Evolutionary conservation across 495 filamentous ascomycete species (phyloP).

Genomic region (Annulohypoxylon moriforme): DNA sequence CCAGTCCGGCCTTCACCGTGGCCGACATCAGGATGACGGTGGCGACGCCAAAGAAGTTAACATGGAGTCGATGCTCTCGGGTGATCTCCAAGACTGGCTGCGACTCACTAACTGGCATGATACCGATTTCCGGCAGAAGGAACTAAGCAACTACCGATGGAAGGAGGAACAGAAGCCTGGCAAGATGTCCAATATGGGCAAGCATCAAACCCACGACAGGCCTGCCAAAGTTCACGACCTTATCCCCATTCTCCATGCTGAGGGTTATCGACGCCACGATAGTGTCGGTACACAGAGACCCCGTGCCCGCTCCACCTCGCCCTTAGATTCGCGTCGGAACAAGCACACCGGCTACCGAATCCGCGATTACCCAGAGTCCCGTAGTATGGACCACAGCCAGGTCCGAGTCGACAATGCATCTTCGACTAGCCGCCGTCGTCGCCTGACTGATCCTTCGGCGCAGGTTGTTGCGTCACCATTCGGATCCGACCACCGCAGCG

Average conservation of each 20-base stretch:
- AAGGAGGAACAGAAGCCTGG: not conserved
- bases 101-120: constrained; percentile 70
- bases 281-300: constrained; percentile 24
- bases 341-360: constrained; percentile 3
- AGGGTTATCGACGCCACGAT: too few relatives aligned
- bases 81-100: constrained; percentile 69
- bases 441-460: not conserved
- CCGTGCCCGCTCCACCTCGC: constrained; percentile 44
- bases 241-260: too few relatives aligned
- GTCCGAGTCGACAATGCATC: not conserved
- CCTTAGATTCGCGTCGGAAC: constrained; percentile 19
- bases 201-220: not conserved
- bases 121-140: constrained; percentile 57
- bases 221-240: not conserved
- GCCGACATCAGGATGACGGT: not conserved
- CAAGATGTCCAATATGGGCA: not conserved
- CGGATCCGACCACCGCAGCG: constrained; percentile 11
- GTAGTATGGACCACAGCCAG: constrained; percentile 6
- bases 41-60: not conserved
- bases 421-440: not conserved
- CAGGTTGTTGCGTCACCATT: not conserved
- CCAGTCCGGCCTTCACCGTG: not conserved
- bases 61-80: not conserved
- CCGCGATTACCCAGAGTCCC: constrained; percentile 14
- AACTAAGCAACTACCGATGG: constrained; percentile 55